Base-by-base conservation (phyloP, 1,284 basidiomycete genomes). In the Pseudozyma pruni region DNA sequence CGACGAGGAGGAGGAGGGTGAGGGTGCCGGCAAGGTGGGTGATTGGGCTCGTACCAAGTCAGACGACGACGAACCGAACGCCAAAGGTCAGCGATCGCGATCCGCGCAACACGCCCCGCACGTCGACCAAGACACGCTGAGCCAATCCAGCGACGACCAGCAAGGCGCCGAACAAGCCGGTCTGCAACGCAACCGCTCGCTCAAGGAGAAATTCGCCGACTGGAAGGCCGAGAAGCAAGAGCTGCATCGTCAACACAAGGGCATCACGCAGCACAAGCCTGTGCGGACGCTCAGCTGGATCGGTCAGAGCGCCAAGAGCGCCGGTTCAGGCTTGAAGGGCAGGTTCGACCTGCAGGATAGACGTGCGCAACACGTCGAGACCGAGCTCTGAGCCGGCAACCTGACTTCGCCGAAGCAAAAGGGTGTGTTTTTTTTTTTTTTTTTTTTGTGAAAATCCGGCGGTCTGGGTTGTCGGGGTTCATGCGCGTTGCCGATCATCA, bases 211-310 rank as follows among this genome's bases (percentile, higher is more conserved):
- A 43, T 55, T 66, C 13, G 20, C 32, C n/a, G 55, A 61, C 8
- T 75, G 73, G 73, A 58, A 52, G 33, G 67, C 54, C 22, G 73
- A 75, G 14, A 60, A 61, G n/a, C 31, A 62, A 3, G 73, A 75
- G 25, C 39, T 66, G 40, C 66, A 73, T 43, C 29, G 73, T 7
- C 73, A 62, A 43, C 70, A 75, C 39, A 59, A 48, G 32, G 71
- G 73, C 1, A 37, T 73, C 40, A 70, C 66, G 33, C 59, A 66
- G 52, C 69, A 51, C 49, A 75, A 75, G 45, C 50, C 60, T 9
- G 71, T 68, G 3, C 32, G 73, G 8, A 75, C 71, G 22, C 42
- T 62, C n/a, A 22, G 19, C n/a, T 75, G 73, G 73, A 10, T 75
- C 9, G 55, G 59, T 1, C 39, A 51, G 14, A 50, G 43, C 10